Percentiles rank a stretch among this genome's conserved stretches.
Conservation (phyloP, 2,329 filamentous ascomycete species). For the Decorospora gaudefroyi region DNA sequence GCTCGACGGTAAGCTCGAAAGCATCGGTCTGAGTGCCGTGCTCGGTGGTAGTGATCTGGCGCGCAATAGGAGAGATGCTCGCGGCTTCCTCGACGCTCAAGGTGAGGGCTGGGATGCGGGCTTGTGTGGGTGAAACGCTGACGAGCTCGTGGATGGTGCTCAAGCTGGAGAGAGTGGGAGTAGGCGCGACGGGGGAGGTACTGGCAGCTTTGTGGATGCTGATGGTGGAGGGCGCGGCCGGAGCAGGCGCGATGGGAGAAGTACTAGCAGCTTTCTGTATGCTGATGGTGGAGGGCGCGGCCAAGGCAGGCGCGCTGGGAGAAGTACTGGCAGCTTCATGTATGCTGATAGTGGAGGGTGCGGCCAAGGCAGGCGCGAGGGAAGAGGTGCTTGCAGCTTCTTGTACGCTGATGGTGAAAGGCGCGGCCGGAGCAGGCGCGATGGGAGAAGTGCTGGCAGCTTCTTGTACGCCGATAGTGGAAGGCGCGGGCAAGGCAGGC, state of each 20-base stretch:
- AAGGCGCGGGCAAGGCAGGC: neutral
- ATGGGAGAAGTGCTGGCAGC: constrained; percentile 5
- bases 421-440: neutral
- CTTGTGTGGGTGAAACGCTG: constrained; percentile 2
- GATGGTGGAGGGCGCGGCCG: neutral
- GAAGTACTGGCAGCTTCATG: neutral
- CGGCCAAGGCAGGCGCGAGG: neutral
- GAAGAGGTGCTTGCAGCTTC: neutral
- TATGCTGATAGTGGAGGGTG: neutral
- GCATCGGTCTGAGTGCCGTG: constrained; percentile 12
- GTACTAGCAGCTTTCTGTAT: neutral
- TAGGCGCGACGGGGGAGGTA: neutral
- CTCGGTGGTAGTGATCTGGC: neutral
- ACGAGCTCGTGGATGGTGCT: neutral
- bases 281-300: neutral
- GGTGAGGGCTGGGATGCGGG: neutral
- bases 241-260: neutral
- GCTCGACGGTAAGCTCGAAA: constrained; percentile 3
- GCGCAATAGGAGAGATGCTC: constrained; percentile 7
- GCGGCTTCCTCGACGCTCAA: constrained; percentile 6
- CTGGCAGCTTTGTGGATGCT: neutral
- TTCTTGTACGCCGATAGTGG: neutral
- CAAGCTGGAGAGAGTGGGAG: neutral
- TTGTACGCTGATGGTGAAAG: neutral
- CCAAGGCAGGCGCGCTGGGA: neutral